phyloP scores from a whole-genome alignment of 805 yeast genomes.

The Wickerhamiella nectarea region DNA sequence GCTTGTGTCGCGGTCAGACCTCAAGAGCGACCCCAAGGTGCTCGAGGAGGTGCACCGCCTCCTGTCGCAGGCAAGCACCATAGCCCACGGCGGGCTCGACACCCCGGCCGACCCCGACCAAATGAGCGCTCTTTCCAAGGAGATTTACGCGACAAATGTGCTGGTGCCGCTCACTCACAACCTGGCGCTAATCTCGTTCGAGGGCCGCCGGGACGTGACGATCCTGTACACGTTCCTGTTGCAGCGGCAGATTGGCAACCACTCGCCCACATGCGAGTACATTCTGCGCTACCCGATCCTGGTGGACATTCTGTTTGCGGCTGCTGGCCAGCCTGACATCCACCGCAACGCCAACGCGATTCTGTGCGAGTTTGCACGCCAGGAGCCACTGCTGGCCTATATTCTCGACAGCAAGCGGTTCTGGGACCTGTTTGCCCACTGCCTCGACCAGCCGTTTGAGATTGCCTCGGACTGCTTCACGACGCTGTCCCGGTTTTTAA shows the following conservation, averaged over 20 bases:
- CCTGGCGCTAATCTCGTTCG: slow-evolving; percentile 66
- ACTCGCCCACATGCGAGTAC: slow-evolving; percentile 81
- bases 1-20: slow-evolving; percentile 51
- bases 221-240: slow-evolving; percentile 60
- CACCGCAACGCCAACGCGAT: slow-evolving; percentile 67
- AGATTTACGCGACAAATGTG: slow-evolving; percentile 58
- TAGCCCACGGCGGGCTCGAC: slow-evolving; percentile 16
- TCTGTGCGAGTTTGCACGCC: slow-evolving; percentile 70
- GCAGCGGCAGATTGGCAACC: slow-evolving; percentile 55
- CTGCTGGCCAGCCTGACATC: slow-evolving; percentile 61
- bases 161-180: slow-evolving; percentile 46
- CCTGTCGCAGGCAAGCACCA: slow-evolving; percentile 12
- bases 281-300: slow-evolving; percentile 53
- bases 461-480: slow-evolving; percentile 81
- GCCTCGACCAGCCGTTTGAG: slow-evolving; percentile 67
- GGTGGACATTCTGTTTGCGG: slow-evolving; percentile 45
- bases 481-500: slow-evolving; percentile 55
- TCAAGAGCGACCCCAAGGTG: slow-evolving; percentile 24
- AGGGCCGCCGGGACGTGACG: slow-evolving; percentile 72
- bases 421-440: slow-evolving; percentile 76
- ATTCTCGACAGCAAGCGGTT: slow-evolving; percentile 46
- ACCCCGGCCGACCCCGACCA: slow-evolving; percentile 49
- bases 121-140: slow-evolving; percentile 63
- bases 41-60: slow-evolving; percentile 19
- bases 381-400: slow-evolving; percentile 51